A percentile compares a stretch with the other conserved stretches of the same genome.
Evolutionary conservation across 2,329 filamentous ascomycete genomes (phyloP).

Genomic region (Fusarium camptoceras): DNA sequence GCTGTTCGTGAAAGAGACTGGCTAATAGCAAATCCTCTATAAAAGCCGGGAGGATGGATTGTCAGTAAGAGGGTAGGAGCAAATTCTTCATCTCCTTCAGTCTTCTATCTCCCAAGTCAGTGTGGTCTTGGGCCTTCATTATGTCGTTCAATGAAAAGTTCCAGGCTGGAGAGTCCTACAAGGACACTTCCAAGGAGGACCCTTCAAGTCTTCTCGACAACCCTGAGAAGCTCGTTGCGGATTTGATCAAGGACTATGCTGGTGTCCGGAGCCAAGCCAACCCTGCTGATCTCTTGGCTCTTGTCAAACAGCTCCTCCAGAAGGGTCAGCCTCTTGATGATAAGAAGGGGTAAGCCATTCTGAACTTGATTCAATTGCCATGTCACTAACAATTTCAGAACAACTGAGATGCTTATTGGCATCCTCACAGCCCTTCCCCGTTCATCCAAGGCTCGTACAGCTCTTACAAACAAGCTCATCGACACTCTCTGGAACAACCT

Average conservation of each 20-base stretch:
- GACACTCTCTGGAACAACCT: constrained; percentile 66
- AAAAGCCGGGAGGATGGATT: constrained; percentile 9
- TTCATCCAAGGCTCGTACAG: constrained; percentile 49
- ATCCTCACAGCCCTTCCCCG: constrained; percentile 54
- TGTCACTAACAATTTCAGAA: constrained; percentile 46
- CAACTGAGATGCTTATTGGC: constrained; percentile 55
- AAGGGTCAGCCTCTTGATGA: constrained; percentile 69
- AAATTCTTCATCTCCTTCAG: neutral
- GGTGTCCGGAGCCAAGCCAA: constrained; percentile 47
- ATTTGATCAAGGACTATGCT: constrained; percentile 50
- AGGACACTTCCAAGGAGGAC: constrained; percentile 38
- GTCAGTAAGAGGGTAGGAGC: neutral
- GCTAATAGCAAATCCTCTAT: constrained; percentile 9
- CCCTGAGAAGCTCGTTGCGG: constrained; percentile 50
- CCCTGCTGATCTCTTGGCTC: constrained; percentile 45
- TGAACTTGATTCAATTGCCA: neutral
- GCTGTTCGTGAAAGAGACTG: neutral
- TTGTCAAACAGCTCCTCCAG: constrained; percentile 49
- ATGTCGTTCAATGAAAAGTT: constrained; percentile 53
- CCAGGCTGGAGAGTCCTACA: constrained; percentile 55
- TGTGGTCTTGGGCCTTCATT: constrained; percentile 9
- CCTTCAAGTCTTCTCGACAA: constrained; percentile 48
- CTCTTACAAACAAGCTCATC: constrained; percentile 63
- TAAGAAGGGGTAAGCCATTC: constrained; percentile 56
- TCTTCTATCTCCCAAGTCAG: neutral